Evolutionary conservation across 2,329 filamentous ascomycete species (phyloP).

Genomic region (Arachnopeziza araneosa): DNA sequence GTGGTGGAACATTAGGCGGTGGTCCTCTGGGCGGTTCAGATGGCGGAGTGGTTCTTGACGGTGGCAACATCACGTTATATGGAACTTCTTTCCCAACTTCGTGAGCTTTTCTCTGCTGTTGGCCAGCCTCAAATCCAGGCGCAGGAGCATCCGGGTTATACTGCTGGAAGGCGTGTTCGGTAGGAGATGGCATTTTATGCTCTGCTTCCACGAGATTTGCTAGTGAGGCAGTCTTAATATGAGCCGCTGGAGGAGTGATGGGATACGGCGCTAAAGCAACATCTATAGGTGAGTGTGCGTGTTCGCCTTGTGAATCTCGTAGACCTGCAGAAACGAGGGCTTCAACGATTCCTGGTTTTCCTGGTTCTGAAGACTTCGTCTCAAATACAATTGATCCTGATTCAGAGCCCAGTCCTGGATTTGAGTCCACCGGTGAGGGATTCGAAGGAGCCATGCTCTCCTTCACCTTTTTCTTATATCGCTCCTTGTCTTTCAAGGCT

Average conservation of each 20-base stretch:
- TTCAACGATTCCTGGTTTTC: constrained; percentile 16
- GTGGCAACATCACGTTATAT: constrained; percentile 47
- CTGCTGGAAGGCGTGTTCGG: constrained; percentile 52
- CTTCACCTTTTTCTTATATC: constrained; percentile 85
- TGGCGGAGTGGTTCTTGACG: constrained; percentile 46
- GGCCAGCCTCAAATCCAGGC: constrained; percentile 34
- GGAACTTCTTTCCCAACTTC: constrained; percentile 41
- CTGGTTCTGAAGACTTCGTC: constrained; percentile 5
- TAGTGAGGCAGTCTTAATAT: constrained; percentile 16
- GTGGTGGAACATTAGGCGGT: constrained; percentile 24
- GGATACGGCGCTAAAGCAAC: constrained; percentile 57
- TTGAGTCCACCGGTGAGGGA: constrained; percentile 29
- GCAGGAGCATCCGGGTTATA: constrained; percentile 39
- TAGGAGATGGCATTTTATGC: constrained; percentile 54
- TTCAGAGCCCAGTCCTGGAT: constrained; percentile 23
- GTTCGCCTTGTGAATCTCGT: constrained; percentile 19
- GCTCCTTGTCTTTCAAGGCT: constrained; percentile 88
- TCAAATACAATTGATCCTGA: constrained; percentile 23
- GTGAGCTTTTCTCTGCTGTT: constrained; percentile 39
- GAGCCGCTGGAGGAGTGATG: constrained; percentile 57
- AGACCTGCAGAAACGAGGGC: constrained; percentile 26
- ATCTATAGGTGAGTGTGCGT: constrained; percentile 51
- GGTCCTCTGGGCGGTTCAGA: constrained; percentile 35
- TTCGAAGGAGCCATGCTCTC: constrained; percentile 51
- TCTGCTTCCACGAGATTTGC: constrained; percentile 46